A percentile compares a stretch with the other conserved stretches of the same genome.
These are phyloP conservation scores for Gloeopeniophorella convolvens DNA, from an alignment of 768 basidiomycete species.

Conservation along the genomic window DNA sequence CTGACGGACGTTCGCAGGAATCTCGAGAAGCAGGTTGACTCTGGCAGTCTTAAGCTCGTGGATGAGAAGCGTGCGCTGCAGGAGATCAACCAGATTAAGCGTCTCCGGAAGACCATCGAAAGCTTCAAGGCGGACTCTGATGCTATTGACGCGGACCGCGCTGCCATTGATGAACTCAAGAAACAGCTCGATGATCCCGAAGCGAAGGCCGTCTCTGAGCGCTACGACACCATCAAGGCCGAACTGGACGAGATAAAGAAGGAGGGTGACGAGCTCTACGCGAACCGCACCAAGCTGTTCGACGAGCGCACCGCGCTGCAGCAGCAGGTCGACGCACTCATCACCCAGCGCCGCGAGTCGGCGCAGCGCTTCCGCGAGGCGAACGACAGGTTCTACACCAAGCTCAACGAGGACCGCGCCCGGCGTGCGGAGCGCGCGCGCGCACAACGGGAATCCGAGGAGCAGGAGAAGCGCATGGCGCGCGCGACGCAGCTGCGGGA, in stretches of 20 bases:
- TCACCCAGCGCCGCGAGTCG: slow-evolving; percentile 70
- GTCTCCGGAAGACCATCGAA: slow-evolving; percentile 71
- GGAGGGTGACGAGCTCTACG: slow-evolving; percentile 79
- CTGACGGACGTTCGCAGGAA: slow-evolving; percentile 40
- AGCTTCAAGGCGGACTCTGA: slow-evolving; percentile 74
- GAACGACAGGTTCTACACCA: slow-evolving; percentile 75
- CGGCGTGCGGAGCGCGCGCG: slow-evolving; percentile 73
- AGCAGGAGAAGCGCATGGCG: slow-evolving; percentile 74
- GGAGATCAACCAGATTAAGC: slow-evolving; percentile 73
- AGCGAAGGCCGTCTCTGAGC: slow-evolving; percentile 69
- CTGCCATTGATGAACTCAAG: slow-evolving; percentile 67
- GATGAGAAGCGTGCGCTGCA: slow-evolving; percentile 95
- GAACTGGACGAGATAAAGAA: slow-evolving; percentile 85
- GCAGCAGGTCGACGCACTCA: slow-evolving; percentile 62
- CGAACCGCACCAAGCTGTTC: slow-evolving; percentile 73
- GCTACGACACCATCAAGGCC: slow-evolving; percentile 73
- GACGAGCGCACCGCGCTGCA: slow-evolving; percentile 79
- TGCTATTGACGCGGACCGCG: slow-evolving; percentile 73
- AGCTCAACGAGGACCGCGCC: slow-evolving; percentile 84
- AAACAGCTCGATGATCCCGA: slow-evolving; percentile 89
- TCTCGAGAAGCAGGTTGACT: slow-evolving; percentile 87
- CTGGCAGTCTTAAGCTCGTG: slow-evolving; percentile 83
- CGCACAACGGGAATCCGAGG: slow-evolving; percentile 69
- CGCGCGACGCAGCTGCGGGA: slow-evolving; percentile 76
- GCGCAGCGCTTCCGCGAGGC: slow-evolving; percentile 67